Percentiles rank a stretch among this genome's conserved stretches.
These are phyloP conservation scores for Aureobasidium sp. DNA, from an alignment of 2,329 filamentous ascomycete species.

Conservation along the genomic window DNA sequence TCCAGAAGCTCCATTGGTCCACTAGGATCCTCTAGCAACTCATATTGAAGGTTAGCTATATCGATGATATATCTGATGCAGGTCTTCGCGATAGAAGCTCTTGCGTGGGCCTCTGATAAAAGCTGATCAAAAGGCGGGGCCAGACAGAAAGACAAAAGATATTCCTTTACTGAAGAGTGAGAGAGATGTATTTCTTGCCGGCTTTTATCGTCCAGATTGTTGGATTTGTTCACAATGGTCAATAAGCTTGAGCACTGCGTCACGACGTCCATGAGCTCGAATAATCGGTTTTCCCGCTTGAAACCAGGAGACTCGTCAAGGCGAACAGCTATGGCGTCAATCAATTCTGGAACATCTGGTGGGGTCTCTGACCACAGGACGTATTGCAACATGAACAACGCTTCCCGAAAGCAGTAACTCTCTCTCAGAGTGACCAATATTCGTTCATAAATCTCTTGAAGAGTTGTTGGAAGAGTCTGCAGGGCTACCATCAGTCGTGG, in stretches of 20 bases:
- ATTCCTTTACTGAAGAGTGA: neutral
- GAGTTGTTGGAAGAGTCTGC: neutral
- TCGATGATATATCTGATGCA: neutral
- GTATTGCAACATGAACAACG: neutral
- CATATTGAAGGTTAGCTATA: neutral
- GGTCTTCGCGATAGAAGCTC: neutral
- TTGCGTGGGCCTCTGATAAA: neutral
- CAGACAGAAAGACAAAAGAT: neutral
- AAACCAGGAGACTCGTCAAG: neutral
- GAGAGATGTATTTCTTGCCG: neutral
- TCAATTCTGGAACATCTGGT: neutral
- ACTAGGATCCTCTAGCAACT: no score
- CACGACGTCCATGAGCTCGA: neutral
- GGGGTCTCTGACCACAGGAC: neutral
- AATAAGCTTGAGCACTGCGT: neutral
- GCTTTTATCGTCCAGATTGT: no score
- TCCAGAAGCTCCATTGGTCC: neutral
- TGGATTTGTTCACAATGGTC: no score
- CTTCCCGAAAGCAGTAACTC: neutral
- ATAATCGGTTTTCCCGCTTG: neutral
- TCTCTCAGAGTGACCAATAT: neutral
- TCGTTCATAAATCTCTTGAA: neutral
- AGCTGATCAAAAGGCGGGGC: neutral
- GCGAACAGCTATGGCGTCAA: neutral
- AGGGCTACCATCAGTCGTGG: neutral